A percentile compares a stretch with the other conserved stretches of the same genome.
Evolutionary conservation across 768 basidiomycete species (phyloP).

Genomic region (Tylopilus balloui): DNA sequence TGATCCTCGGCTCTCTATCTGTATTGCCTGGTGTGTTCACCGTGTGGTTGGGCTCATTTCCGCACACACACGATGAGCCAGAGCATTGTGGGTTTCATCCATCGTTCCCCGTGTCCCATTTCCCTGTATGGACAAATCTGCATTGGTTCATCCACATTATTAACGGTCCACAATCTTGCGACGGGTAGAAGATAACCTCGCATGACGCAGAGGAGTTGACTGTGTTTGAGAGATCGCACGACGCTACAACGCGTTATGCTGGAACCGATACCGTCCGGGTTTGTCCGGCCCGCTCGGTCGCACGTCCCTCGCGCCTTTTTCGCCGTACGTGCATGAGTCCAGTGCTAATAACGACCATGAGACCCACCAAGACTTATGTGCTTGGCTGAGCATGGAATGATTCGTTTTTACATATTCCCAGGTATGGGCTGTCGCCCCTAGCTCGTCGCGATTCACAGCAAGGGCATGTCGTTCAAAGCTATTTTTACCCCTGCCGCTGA

Average conservation of each 20-base stretch:
- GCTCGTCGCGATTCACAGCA: background rate
- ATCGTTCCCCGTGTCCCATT: background rate
- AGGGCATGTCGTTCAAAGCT: background rate
- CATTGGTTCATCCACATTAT: background rate
- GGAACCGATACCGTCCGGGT: conserved; percentile 22
- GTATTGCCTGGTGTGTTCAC: conserved; percentile 9
- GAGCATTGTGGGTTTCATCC: background rate
- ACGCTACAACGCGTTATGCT: conserved; percentile 1
- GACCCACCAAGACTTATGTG: too few species aligned
- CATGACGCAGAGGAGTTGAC: background rate
- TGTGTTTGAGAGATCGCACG: background rate
- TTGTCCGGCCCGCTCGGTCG: background rate
- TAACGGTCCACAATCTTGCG: background rate
- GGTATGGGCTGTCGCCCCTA: background rate
- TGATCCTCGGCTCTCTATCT: background rate
- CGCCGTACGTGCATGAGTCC: conserved; percentile 12
- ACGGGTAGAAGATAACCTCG: background rate
- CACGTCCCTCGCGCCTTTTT: conserved; percentile 21
- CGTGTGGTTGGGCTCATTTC: conserved; percentile 7
- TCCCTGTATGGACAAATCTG: background rate
- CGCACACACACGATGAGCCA: background rate
- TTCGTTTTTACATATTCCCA: background rate
- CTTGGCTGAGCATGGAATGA: background rate
- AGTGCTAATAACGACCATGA: background rate
- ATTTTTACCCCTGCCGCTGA: background rate